Base-by-base conservation (phyloP, 257 asterid species). In the Nicotiana sylvestris region DNA sequence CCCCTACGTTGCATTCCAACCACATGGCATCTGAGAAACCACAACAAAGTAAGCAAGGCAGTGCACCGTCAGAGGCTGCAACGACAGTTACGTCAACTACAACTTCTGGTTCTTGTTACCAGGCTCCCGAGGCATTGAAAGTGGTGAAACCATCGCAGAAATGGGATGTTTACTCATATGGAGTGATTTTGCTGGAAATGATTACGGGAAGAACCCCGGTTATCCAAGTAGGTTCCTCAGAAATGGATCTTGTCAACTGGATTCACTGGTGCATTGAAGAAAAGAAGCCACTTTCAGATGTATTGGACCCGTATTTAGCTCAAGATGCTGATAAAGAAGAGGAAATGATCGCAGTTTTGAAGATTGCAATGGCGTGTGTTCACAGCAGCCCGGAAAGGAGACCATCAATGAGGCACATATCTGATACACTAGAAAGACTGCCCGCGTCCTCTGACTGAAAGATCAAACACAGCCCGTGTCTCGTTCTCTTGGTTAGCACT, bases 121-220 rank as follows among this genome's bases (percentile, higher is more conserved):
- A 94, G 85, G 97, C 98, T 2, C 99, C 98, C 0, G 99, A 96
- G 87, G 91, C 94, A 0, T 78, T 92, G 30, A 94, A 92, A 84
- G 89, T 87, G 18, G 96, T 95, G 43, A 94, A 94, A 76, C 98
- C 99, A 1, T 96, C 99, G 3, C 97, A 96, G 69, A 95, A 95
- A 81, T 95, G 98, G 99, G 99, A 96, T 80, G 83, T 94, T 78
- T 96, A 92, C 87, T 94, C 99, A 0, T 96, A 87, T 2, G 99
- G 99, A 16, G 89, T 92, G 82, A 89, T 96, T 65, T 74, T 94
- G 60, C 90, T 96, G n/a, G 99, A 94, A 80, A 92, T 96, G 92
- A 88, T 94, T 29, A 94, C 97, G 0, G 98, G 98, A 8, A 91
- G 85, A 81, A 61, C 92, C 13, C 93, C 98, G 0, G 37, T 92